phyloP scores from a whole-genome alignment of 1,284 basidiomycete species.

The Tylopilus sp. region DNA sequence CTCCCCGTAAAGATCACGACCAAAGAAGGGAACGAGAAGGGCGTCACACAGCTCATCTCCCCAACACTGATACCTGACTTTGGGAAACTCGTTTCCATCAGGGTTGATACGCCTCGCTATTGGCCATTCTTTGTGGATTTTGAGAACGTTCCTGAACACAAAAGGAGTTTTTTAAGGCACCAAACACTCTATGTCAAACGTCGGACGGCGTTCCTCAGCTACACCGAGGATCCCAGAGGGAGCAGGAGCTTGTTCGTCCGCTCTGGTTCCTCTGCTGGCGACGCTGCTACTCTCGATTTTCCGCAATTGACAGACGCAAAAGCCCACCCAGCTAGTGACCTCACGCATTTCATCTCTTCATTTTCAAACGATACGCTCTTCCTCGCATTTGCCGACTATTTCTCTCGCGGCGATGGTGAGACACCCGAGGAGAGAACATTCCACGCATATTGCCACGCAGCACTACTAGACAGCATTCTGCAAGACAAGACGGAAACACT shows the following conservation, averaged over 20 bases:
- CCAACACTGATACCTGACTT: conserved; percentile 91
- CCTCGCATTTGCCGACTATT: conserved; percentile 71
- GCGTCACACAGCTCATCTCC: conserved; percentile 75
- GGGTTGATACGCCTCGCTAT: conserved; percentile 89
- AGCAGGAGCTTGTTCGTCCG: conserved; percentile 86
- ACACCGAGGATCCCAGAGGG: conserved; percentile 89
- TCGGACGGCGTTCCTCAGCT: conserved; percentile 87
- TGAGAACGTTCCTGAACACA: conserved; percentile 62
- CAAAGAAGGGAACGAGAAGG: conserved; percentile 55
- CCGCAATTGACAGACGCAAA: conserved; percentile 68
- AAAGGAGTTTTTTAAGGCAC: conserved; percentile 63
- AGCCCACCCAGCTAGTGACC: conserved; percentile 62
- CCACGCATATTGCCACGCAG: conserved; percentile 73
- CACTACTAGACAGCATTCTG: conserved; percentile 81
- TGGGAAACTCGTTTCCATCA: conserved; percentile 72
- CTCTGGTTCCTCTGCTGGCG: conserved; percentile 71
- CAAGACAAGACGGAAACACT: conserved; percentile 84
- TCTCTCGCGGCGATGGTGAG: conserved; percentile 58
- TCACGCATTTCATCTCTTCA: conserved; percentile 79
- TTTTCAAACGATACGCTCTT: conserved; percentile 78
- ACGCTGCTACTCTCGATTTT: conserved; percentile 76
- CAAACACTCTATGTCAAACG: conserved; percentile 91
- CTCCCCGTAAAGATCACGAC: conserved; percentile 85
- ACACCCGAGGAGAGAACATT: conserved; percentile 58
- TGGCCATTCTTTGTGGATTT: conserved; percentile 88